Percentiles rank a stretch among this genome's conserved stretches.
Conservation (phyloP, 768 basidiomycete species). For the Hygrophorus russula region DNA sequence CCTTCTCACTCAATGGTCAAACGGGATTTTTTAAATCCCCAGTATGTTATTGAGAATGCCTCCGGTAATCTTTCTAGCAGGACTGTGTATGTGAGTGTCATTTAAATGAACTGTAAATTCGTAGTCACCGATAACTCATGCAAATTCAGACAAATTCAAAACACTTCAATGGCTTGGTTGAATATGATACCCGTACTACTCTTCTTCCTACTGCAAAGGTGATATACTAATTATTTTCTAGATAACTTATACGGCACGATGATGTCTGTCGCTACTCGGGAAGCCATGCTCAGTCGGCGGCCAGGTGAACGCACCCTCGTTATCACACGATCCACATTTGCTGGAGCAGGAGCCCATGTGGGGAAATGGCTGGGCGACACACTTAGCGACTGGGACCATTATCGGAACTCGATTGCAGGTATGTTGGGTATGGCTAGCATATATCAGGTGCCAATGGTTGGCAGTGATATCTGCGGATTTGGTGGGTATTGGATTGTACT, state of each 20-base stretch:
- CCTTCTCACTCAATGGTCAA: slow-evolving; percentile 9
- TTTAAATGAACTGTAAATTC: not conserved
- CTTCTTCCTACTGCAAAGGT: too few relatives aligned
- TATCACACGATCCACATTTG: slow-evolving; percentile 67
- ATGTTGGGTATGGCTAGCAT: slow-evolving; percentile 56
- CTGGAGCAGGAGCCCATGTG: slow-evolving; percentile 54
- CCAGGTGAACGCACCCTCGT: slow-evolving; percentile 51
- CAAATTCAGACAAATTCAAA: slow-evolving; percentile 27
- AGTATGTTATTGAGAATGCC: slow-evolving; percentile 50
- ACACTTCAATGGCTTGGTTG: slow-evolving; percentile 46
- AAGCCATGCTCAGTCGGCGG: slow-evolving; percentile 51
- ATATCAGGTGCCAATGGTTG: slow-evolving; percentile 67
- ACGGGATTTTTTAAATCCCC: slow-evolving; percentile 35
- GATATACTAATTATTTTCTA: slow-evolving; percentile 37
- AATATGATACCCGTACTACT: slow-evolving; percentile 38
- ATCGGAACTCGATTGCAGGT: slow-evolving; percentile 47
- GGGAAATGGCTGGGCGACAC: slow-evolving; percentile 73
- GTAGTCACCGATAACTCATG: not conserved
- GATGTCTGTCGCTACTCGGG: slow-evolving; percentile 54
- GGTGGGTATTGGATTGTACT: slow-evolving; percentile 21
- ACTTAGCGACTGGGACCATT: slow-evolving; percentile 46
- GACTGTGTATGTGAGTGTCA: slow-evolving; percentile 38
- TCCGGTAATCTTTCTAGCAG: slow-evolving; percentile 39
- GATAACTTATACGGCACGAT: slow-evolving; percentile 64
- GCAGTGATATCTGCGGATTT: slow-evolving; percentile 64